phyloP scores from a whole-genome alignment of 306 rosid species.

The Prinsepia uniflora region DNA sequence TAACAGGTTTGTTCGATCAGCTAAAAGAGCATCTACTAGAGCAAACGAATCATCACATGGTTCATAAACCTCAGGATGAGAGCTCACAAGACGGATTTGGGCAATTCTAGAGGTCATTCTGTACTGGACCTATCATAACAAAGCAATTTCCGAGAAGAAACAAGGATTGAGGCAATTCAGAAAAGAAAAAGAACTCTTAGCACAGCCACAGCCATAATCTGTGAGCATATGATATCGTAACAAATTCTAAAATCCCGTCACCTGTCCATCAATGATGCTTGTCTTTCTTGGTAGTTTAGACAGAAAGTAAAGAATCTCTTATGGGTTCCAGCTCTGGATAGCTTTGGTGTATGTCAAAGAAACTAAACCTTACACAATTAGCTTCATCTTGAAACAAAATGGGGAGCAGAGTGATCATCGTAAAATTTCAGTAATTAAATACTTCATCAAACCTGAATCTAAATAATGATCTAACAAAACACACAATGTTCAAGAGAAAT shows the following conservation, averaged over 20 bases:
- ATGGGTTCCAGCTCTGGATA: background rate
- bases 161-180: background rate
- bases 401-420: background rate
- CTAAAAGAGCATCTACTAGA: slow-evolving; percentile 86
- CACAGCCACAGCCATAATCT: background rate
- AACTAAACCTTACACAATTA: background rate
- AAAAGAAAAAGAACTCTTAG: background rate
- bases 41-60: slow-evolving; percentile 92
- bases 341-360: background rate
- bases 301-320: background rate
- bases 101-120: too few species aligned
- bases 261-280: slow-evolving; percentile 4
- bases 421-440: background rate
- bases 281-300: background rate
- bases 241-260: background rate
- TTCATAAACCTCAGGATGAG: slow-evolving; percentile 88
- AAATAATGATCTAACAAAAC: background rate
- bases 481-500: background rate
- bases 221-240: background rate
- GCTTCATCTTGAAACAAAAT: background rate
- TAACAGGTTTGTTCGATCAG: slow-evolving; percentile 59
- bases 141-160: background rate
- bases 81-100: slow-evolving; percentile 52
- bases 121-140: slow-evolving; percentile 31
- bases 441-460: background rate